Evolutionary conservation across 768 basidiomycete species (phyloP), one percentile per base, ranked within the genome.

Genomic region (Trametes villosa): DNA sequence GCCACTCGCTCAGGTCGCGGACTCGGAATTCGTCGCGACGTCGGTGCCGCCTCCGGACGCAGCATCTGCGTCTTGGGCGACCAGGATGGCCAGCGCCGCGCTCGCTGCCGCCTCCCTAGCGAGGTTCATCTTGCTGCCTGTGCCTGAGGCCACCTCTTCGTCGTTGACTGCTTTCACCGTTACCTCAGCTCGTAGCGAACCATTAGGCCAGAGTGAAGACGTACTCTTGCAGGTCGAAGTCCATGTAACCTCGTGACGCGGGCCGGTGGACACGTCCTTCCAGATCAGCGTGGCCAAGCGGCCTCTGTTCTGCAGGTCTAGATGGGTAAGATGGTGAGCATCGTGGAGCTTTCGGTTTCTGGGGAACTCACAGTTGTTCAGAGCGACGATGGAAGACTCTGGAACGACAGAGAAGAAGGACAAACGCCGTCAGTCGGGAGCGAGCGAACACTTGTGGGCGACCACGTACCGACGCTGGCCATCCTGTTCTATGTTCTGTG

Each of bases 221-320:
- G 60, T 48, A 86, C 88, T 80, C 78, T 85, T 87, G 71, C 87
- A 89, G 6, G 79, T 64, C 3, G 76, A 79, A 1, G 77, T 86
- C 87, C 87, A 89, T 38, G 71, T 67, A 7, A 80, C 81, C 3
- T 70, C 72, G 54, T 86, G 78, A 13, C 71, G 72, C 0, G 77
- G 76, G 0, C 86, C 86, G 11, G 70, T 71, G 6, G 65, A 68
- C 0, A 74, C 76, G 46, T 87, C 84, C 22, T 76, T 67, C 86
- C 86, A 90, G 65, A 79, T 84, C 29, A 89, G 76, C 29, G 81
- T 67, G 18, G 79, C 57, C 34, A 76, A 67, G 33, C 74, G 73
- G 15, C 76, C 74, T 40, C 70, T 73, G n/a, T 71, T 73, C 68
- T 87, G 86, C 26, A 90, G 75, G 71, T 85, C 88, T 88, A 48